Base-by-base conservation (phyloP, 1,284 basidiomycete genomes). In the Paramarasmius palmivorus region DNA sequence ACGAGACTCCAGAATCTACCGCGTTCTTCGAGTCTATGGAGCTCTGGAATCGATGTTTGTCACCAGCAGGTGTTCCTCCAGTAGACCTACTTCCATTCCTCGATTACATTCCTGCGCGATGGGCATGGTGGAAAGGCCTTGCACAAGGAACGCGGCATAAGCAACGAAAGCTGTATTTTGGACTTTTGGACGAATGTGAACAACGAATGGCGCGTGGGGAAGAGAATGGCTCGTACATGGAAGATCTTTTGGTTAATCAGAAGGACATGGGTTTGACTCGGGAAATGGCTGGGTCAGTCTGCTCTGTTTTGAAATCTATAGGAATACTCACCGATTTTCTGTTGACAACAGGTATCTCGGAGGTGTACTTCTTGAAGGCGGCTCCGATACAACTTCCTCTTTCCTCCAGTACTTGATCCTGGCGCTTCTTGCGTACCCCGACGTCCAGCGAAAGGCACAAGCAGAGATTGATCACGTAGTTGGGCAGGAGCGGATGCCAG, bases 81-180 rank as follows among this genome's bases (percentile, higher is more conserved):
- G 57, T 70, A 5, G 68, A 70, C 49, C 9, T 68, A 6, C 58
- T 70, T 17, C 67, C 68, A 0, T 49, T 68, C 7, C 53, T 70
- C 17, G 62, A 59, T 19, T 59, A 58, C 17, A 57, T 69, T 4
- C 67, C 68, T 1, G 65, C 61, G 37, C 59, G 63, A 2, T 69
- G 58, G 57, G 68, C 67, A 4, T 44, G 40, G 9, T 67, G 65
- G 66, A 68, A 68, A 50, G 41, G 40, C 1, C 34, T 58, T 15
- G 60, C 58, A 19, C 55, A 50, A 9, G 53, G 56, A 5, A 56
- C 61, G 4, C 57, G 61, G 32, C 42, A 23, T 2, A 42, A 61
- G 10, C 66, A 67, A 15, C 56, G 61, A 19, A 46, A 38, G 14
- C 47, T 68, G 17, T 68, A 64, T 52, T 56, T 56, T 29, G 45